Evolutionary conservation across 495 filamentous ascomycete genomes (phyloP), one percentile per base, ranked within the genome.

Genomic region (Talaromyces stipitatus): DNA sequence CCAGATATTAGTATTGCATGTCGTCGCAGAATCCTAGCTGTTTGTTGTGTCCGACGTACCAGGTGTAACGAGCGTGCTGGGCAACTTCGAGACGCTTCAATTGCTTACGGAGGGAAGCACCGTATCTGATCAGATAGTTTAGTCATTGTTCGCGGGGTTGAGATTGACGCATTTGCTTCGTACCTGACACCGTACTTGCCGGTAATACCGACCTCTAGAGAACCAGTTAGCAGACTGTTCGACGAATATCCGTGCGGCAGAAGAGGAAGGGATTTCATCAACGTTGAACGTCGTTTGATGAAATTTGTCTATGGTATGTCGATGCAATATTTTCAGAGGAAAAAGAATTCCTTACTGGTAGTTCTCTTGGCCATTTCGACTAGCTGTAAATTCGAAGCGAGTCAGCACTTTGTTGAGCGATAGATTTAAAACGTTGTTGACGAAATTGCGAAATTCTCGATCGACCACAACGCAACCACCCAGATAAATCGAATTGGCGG

Each of bases 81-180:
- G 88, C 85, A 70, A 96, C 86, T 87, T 98, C 94, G 88, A 97
- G 96, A 86, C 96, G 96, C 89, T 98, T 98, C 72, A 97, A 90
- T 76, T 97, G 94, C 83, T 97, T 98, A 81, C 94, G 90, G 78
- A 98, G 89, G 69, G 94, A 98, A 74, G 94, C 94, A 87, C 94
- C 94, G 78, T 98, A 98, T 86, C 94, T 86, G 60, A 54, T 52
- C 32, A 27, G 14, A 10, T 46, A 43, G 32, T 59, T 64, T 22
- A 54, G 53, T 54, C 30, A n/a, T 23, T 33, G 11, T 20, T 1
- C 7, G 14, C 22, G 30, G 23, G 14, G n/a, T 52, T 28, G 16
- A 9, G 12, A 2, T 24, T 33, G 6, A 11, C 51, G 9, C 4
- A 32, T 53, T 47, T 27, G 32, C 52, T 64, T 60, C 78, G 64